Evolutionary conservation across 495 filamentous ascomycete species (phyloP).

Genomic region (Bombardia bombarda): DNA sequence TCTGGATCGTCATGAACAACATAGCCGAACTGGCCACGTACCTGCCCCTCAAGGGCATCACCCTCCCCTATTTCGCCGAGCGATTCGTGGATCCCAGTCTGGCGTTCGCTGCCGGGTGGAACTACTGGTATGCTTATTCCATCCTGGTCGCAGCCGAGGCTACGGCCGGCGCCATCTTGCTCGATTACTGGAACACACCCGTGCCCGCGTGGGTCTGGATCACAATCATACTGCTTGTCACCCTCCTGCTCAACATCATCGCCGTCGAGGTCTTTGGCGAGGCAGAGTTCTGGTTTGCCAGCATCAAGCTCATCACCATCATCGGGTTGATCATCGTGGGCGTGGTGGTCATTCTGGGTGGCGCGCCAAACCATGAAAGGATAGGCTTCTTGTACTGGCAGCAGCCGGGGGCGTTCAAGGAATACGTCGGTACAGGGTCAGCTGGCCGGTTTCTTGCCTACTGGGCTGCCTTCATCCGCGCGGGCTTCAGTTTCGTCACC

Average conservation of each 20-base stretch:
- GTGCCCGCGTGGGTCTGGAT: conserved; percentile 55
- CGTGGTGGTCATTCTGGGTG: conserved; percentile 65
- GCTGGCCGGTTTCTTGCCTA: conserved; percentile 41
- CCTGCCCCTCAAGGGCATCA: conserved; percentile 51
- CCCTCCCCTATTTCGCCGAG: conserved; percentile 57
- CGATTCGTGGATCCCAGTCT: conserved; percentile 68
- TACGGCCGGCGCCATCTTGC: conserved; percentile 42
- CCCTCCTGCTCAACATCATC: conserved; percentile 37
- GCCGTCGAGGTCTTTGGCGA: conserved; percentile 51
- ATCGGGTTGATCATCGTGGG: conserved; percentile 60
- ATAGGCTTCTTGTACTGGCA: conserved; percentile 65
- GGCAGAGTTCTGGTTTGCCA: conserved; percentile 57
- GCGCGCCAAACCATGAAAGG: conserved; percentile 45
- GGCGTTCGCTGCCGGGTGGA: conserved; percentile 78
- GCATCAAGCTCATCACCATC: conserved; percentile 64
- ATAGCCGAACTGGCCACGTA: conserved; percentile 50
- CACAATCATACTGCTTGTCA: conserved; percentile 38
- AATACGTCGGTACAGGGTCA: conserved; percentile 44
- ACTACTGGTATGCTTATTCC: conserved; percentile 50
- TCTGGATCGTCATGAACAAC: conserved; percentile 40
- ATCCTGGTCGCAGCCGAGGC: conserved; percentile 43
- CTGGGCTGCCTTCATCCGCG: conserved; percentile 38
- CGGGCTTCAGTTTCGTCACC: conserved; percentile 43
- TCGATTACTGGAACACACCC: conserved; percentile 47
- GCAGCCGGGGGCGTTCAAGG: conserved; percentile 60